Conservation (phyloP, 2,329 filamentous ascomycete species). For the Lachnellula willkommii region DNA sequence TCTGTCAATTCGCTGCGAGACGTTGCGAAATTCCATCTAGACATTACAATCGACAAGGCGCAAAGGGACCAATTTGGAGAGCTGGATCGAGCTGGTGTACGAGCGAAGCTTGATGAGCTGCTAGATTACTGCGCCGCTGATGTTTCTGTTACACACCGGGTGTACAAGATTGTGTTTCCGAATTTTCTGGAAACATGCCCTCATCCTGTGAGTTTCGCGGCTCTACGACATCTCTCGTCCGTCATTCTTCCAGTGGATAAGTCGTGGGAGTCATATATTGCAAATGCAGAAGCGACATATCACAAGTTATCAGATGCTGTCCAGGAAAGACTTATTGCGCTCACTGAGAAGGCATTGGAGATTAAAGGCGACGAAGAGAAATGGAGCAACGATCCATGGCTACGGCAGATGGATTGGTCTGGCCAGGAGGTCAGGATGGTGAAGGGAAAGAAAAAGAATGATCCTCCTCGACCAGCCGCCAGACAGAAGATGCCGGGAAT, state of each 20-base stretch:
- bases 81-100: conserved; percentile 65
- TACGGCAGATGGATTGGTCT: conserved; percentile 91
- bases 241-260: conserved; percentile 88
- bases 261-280: conserved; percentile 80
- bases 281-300: conserved; percentile 81
- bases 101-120: conserved; percentile 70
- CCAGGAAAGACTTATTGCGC: conserved; percentile 62
- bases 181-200: conserved; percentile 86
- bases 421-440: conserved; percentile 87
- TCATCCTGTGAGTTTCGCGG: conserved; percentile 95
- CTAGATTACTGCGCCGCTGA: conserved; percentile 94
- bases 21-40: conserved; percentile 93
- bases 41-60: conserved; percentile 85
- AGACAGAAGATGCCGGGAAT: conserved; percentile 91
- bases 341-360: conserved; percentile 73
- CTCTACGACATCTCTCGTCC: conserved; percentile 84
- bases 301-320: conserved; percentile 71
- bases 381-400: conserved; percentile 80
- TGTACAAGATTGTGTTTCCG: conserved; percentile 92
- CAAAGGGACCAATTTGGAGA: conserved; percentile 81
- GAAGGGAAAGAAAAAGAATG: conserved; percentile 83
- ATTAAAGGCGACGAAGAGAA: conserved; percentile 63
- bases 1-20: conserved; percentile 93
- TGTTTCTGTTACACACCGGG: conserved; percentile 83
- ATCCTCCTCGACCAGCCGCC: conserved; percentile 69